A percentile compares a stretch with the other conserved stretches of the same genome.
Evolutionary conservation across 495 filamentous ascomycete genomes (phyloP).

Genomic region (Annulohypoxylon maeteangense): DNA sequence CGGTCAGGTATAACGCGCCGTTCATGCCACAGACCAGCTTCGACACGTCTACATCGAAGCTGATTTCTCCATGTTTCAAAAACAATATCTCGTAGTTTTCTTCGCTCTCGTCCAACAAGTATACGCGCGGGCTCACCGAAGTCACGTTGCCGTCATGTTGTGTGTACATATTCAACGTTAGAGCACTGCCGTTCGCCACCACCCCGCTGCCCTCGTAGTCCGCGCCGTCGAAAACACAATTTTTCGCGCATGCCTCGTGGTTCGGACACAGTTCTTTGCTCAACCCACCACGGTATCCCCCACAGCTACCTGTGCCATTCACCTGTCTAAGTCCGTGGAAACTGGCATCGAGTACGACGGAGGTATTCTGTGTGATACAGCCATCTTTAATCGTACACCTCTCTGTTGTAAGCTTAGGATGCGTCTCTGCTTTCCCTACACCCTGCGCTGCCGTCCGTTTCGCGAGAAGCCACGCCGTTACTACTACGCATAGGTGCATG

Average conservation of each 20-base stretch:
- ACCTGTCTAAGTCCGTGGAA: conserved; percentile 70
- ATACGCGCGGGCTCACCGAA: conserved; percentile 70
- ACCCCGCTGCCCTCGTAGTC: conserved; percentile 70
- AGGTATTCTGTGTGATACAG: conserved; percentile 63
- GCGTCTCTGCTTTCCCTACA: conserved; percentile 42
- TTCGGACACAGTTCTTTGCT: conserved; percentile 64
- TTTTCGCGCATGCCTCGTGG: conserved; percentile 63
- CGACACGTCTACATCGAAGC: conserved; percentile 74
- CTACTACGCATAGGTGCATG: conserved; percentile 22
- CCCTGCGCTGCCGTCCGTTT: conserved; percentile 23
- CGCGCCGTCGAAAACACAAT: conserved; percentile 71
- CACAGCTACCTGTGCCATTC: conserved; percentile 62
- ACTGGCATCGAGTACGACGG: conserved; percentile 72
- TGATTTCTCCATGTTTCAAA: conserved; percentile 70
- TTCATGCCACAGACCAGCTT: conserved; percentile 76
- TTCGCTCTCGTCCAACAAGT: conserved; percentile 63
- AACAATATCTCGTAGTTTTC: conserved; percentile 68
- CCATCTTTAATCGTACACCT: conserved; percentile 63
- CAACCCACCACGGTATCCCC: conserved; percentile 49
- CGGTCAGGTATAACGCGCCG: conserved; percentile 74
- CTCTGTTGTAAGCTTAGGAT: conserved; percentile 68
- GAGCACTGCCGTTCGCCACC: conserved; percentile 60
- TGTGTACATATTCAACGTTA: conserved; percentile 68
- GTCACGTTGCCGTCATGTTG: conserved; percentile 50
- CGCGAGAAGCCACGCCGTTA: conserved; percentile 12